These are phyloP conservation scores for Galium porrigens DNA, from an alignment of 305 asterid genomes.

Conservation along the genomic window DNA sequence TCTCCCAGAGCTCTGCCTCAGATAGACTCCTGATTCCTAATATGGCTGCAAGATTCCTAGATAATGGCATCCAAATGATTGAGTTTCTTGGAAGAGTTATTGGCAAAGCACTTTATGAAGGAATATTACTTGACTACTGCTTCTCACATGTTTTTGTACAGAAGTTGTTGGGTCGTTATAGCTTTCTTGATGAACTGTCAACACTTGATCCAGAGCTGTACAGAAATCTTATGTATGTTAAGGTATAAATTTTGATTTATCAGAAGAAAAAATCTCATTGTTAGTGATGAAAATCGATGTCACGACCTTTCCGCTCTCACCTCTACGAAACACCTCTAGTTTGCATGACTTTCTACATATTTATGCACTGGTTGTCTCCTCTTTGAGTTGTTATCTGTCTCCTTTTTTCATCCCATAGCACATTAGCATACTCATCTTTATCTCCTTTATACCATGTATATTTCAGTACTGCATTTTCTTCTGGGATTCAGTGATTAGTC, in stretches of 20 bases:
- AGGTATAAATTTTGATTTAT: conserved; percentile 41
- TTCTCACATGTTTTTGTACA: conserved; percentile 92
- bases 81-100: conserved; percentile 85
- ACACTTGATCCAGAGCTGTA: conserved; percentile 88
- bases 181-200: conserved; percentile 87
- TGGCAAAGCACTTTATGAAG: conserved; percentile 93
- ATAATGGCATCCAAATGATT: conserved; percentile 71
- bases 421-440: not conserved
- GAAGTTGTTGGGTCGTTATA: conserved; percentile 83
- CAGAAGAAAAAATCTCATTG: conserved; percentile 8
- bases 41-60: conserved; percentile 67
- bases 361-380: not conserved
- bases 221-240: conserved; percentile 76
- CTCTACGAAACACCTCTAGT: not conserved
- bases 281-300: not conserved
- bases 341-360: not conserved
- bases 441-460: not conserved
- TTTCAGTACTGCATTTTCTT: not conserved
- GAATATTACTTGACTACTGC: conserved; percentile 72
- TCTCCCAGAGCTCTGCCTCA: conserved; percentile 71
- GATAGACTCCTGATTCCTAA: conserved; percentile 78
- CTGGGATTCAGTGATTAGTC: not conserved
- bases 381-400: not conserved
- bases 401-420: not conserved
- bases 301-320: not conserved